Evolutionary conservation across 192 early-diverging fungal species (phyloP).

Genomic region (Globomyces pollinis-pini): DNA sequence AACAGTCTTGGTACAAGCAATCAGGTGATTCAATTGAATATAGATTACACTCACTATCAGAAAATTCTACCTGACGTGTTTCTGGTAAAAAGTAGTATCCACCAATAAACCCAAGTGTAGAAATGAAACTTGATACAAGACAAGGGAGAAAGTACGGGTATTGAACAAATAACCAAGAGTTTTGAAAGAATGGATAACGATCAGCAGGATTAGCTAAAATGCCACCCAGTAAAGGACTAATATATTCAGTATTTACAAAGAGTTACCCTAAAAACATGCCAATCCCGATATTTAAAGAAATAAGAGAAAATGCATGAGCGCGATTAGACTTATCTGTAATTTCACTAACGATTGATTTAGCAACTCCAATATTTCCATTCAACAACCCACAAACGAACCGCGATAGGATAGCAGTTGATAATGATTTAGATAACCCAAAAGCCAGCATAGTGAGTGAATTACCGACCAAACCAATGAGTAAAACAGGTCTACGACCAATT

Average conservation of each 20-base stretch:
- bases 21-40: too few relatives aligned
- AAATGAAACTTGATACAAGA: conserved; percentile 51
- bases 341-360: conserved; percentile 77
- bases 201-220: conserved; percentile 67
- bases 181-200: conserved; percentile 47
- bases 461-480: conserved; percentile 72
- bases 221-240: conserved; percentile 73
- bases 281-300: conserved; percentile 66
- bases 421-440: conserved; percentile 58
- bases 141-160: conserved; percentile 86
- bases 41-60: too few relatives aligned
- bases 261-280: conserved; percentile 29
- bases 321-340: conserved; percentile 77
- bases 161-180: conserved; percentile 57
- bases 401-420: conserved; percentile 16
- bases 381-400: conserved; percentile 62
- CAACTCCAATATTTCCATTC: conserved; percentile 65
- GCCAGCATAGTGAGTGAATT: conserved; percentile 58
- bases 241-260: conserved; percentile 8
- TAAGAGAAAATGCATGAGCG: conserved; percentile 64
- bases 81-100: conserved; percentile 42
- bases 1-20: too few relatives aligned
- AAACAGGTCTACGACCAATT: conserved; percentile 70
- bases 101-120: conserved; percentile 53
- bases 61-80: too few relatives aligned